Conservation (phyloP, 2,329 filamentous ascomycete species). For the Tolypocladium album region DNA sequence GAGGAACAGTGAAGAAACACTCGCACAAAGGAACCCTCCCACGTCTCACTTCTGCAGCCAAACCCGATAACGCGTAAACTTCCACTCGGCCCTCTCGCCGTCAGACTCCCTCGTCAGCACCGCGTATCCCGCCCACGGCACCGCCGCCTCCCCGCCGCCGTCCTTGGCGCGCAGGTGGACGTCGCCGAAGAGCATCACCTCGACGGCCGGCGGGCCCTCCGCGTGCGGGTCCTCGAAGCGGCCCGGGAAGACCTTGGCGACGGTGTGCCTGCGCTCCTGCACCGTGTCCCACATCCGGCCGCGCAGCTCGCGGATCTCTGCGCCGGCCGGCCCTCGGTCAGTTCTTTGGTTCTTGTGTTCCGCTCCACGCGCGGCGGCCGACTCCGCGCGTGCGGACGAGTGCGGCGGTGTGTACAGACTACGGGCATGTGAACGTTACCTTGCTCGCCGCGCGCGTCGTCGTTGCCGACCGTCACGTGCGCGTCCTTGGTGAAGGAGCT, state of each 20-base stretch:
- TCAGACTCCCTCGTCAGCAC: slow-evolving; percentile 14
- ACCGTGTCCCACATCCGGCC: slow-evolving; percentile 32
- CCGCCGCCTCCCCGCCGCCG: slow-evolving; percentile 13
- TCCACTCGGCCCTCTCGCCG: slow-evolving; percentile 17
- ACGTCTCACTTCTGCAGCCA: slow-evolving; percentile 16
- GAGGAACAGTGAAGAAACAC: not conserved
- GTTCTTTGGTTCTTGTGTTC: too few species aligned
- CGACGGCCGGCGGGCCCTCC: slow-evolving; percentile 9
- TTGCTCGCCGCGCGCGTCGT: slow-evolving; percentile 23
- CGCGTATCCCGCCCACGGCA: slow-evolving; percentile 21
- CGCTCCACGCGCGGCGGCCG: too few species aligned
- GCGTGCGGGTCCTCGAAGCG: slow-evolving; percentile 15
- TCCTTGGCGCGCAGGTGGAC: slow-evolving; percentile 16
- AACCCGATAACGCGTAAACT: slow-evolving; percentile 20
- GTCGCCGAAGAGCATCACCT: slow-evolving; percentile 23
- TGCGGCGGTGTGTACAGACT: too few species aligned
- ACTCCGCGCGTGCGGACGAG: too few species aligned
- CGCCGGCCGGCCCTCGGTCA: not conserved
- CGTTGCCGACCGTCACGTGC: slow-evolving; percentile 29
- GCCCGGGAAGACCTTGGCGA: slow-evolving; percentile 30
- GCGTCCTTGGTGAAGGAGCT: slow-evolving; percentile 29
- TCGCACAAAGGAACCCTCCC: not conserved
- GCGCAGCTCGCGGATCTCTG: slow-evolving; percentile 30
- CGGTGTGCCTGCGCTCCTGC: slow-evolving; percentile 26
- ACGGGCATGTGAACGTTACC: too few species aligned